These are phyloP conservation scores for Nakaseomyces bracarensis DNA, from an alignment of 1,139 yeast genomes.

Conservation along the genomic window DNA sequence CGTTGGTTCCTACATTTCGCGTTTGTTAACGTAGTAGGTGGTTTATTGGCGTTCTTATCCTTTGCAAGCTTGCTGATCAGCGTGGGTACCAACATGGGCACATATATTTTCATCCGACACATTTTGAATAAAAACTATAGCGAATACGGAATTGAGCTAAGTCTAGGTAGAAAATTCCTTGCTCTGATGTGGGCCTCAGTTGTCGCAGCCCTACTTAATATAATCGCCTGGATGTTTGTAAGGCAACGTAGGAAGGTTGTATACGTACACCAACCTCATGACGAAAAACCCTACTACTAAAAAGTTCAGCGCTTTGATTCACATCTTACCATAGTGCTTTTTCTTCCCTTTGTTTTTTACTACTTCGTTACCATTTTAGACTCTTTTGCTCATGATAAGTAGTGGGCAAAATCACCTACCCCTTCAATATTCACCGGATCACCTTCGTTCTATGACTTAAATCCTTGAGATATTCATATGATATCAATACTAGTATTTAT, in stretches of 20 bases:
- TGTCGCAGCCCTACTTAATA: slow-evolving; percentile 20
- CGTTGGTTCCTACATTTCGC: slow-evolving; percentile 23
- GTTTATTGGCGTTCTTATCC: slow-evolving; percentile 18
- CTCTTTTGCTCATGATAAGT: too few relatives aligned
- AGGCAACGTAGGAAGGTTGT: slow-evolving; percentile 14
- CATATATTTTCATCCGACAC: slow-evolving; percentile 22
- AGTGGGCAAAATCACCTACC: too few relatives aligned
- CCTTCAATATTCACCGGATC: slow-evolving; percentile 1
- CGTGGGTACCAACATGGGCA: slow-evolving; percentile 26
- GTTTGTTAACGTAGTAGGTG: slow-evolving; percentile 20
- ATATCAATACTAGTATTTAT: too few relatives aligned
- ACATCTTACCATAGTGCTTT: background rate
- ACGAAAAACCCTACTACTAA: slow-evolving; percentile 4
- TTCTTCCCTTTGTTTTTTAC: background rate
- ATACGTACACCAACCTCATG: slow-evolving; percentile 8
- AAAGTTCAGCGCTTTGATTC: too few relatives aligned
- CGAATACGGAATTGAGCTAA: slow-evolving; percentile 23
- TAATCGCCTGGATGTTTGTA: slow-evolving; percentile 22
- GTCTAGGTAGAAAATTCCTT: slow-evolving; percentile 20
- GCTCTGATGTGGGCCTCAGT: slow-evolving; percentile 28
- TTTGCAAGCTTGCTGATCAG: slow-evolving; percentile 21
- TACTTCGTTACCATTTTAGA: too few relatives aligned
- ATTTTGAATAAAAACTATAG: slow-evolving; percentile 17
- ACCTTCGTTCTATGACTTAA: background rate
- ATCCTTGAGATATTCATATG: too few relatives aligned